Conservation (phyloP, 345 rosid genomes). For the rapeseed (Brassica napus) region DNA sequence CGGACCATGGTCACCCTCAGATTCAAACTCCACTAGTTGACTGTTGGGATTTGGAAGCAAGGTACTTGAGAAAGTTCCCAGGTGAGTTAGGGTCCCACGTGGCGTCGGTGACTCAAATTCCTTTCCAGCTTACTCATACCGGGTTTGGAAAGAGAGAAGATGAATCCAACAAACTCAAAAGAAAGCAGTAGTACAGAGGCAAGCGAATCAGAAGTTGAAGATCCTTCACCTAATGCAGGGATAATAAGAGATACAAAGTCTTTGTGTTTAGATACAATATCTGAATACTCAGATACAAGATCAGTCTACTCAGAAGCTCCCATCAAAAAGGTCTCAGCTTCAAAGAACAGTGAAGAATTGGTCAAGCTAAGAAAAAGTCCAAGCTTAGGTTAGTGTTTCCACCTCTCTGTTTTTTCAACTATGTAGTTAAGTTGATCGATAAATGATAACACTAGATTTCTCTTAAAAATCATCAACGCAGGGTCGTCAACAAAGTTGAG, state of each 20-base stretch:
- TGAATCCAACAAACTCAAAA: slow-evolving; percentile 33
- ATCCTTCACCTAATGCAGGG: slow-evolving; percentile 37
- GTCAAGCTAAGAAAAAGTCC: slow-evolving; percentile 39
- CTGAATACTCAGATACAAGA: slow-evolving; percentile 49
- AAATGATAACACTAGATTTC: too few relatives aligned
- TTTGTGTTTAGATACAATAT: slow-evolving; percentile 38
- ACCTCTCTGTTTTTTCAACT: not conserved
- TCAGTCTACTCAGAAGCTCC: slow-evolving; percentile 36
- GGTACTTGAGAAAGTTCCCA: slow-evolving; percentile 51
- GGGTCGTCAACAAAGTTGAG: slow-evolving; percentile 40
- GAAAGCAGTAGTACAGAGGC: slow-evolving; percentile 40
- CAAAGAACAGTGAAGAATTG: slow-evolving; percentile 37
- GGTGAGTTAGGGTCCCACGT: slow-evolving; percentile 33
- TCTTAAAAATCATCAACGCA: slow-evolving; percentile 25
- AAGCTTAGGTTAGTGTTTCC: slow-evolving; percentile 29
- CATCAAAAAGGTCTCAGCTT: slow-evolving; percentile 26
- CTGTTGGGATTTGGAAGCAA: too few relatives aligned
- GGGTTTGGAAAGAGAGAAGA: slow-evolving; percentile 57
- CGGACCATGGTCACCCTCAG: slow-evolving; percentile 54
- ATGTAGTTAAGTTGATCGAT: not conserved
- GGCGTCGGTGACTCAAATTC: slow-evolving; percentile 53
- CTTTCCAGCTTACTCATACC: slow-evolving; percentile 78
- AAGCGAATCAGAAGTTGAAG: slow-evolving; percentile 51
- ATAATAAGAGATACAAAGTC: slow-evolving; percentile 46
- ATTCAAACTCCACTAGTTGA: slow-evolving; percentile 50